These are phyloP conservation scores for Athelia sp. DNA, from an alignment of 1,284 basidiomycete genomes.

Conservation along the genomic window DNA sequence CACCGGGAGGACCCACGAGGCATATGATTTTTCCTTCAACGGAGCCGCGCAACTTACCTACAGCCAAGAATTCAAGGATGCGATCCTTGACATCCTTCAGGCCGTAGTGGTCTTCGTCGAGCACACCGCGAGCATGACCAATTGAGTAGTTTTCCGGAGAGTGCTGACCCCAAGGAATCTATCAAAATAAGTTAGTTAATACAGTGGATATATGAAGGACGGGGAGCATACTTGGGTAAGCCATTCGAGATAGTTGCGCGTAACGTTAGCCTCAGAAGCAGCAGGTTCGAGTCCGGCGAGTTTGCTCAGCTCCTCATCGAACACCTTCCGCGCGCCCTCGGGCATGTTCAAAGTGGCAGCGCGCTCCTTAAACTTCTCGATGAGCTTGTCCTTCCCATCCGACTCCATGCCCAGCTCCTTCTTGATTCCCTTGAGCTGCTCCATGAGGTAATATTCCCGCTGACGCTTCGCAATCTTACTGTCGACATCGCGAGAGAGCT, in stretches of 20 bases:
- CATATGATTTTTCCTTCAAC: constrained; percentile 99
- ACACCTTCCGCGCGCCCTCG: constrained; percentile 87
- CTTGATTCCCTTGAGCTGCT: constrained; percentile 98
- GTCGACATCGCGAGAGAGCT: constrained; percentile 93
- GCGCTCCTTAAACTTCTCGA: constrained; percentile 94
- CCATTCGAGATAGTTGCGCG: constrained; percentile 95
- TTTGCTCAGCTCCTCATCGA: constrained; percentile 96
- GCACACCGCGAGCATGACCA: constrained; percentile 75
- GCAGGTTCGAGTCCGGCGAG: constrained; percentile 88
- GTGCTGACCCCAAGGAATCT: constrained; percentile 96
- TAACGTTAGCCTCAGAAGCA: constrained; percentile 95
- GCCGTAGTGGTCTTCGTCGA: constrained; percentile 97
- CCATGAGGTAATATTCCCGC: constrained; percentile 97
- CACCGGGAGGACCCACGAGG: constrained; percentile 94
- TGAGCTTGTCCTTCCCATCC: constrained; percentile 96
- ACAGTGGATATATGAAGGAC: too few relatives aligned
- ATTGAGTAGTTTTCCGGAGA: constrained; percentile 94
- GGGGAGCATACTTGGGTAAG: constrained; percentile 68
- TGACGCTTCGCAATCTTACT: constrained; percentile 96
- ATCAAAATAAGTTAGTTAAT: constrained; percentile 8
- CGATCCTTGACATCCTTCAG: constrained; percentile 95
- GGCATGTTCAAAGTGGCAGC: constrained; percentile 90
- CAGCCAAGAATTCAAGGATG: constrained; percentile 97
- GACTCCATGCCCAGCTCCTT: constrained; percentile 97
- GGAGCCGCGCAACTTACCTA: constrained; percentile 93